Base-by-base conservation (phyloP, 371 early-diverging fungal species). In the Mortierella sp. region DNA sequence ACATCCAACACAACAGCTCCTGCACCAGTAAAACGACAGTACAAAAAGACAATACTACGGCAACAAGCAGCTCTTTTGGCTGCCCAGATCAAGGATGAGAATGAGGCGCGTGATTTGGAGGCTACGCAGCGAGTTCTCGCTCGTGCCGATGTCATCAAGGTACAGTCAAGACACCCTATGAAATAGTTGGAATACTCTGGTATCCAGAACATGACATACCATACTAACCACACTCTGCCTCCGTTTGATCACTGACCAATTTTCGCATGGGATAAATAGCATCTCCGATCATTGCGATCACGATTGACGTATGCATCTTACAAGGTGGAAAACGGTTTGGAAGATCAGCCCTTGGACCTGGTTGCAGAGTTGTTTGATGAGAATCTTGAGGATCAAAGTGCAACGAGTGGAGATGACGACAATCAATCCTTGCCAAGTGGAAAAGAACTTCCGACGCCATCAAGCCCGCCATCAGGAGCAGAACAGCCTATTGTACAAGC, bases 11-110 rank as follows among this genome's bases (percentile, higher is more conserved):
- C 22, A 22, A 9, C 55, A 10, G 22, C 57, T 31, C 44, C 3
- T 12, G 22, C 56, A 25, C 25, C 10, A 47, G 65, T 66, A 7
- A 62, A 59, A 47, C 31, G 74, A 25, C 74, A 63, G 37, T 73
- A 73, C 57, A 67, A 67, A 56, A 73, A 73, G 50, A 73, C 74
- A n/a, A 73, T 73, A 24, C 63, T 73, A 16, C 59, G 74, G 12
- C 67, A 67, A 21, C 74, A 73, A 31, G 74, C 74, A 19, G 67
- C 63, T 4, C 56, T 61, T 29, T 46, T 73, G 46, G 74, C 74
- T 8, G 74, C 74, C 6, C 74, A 73, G 22, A 58, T 73, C 54
- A 67, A 67, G 31, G 67, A 54, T 14, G 74, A 73, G 54, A 73
- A 73, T 44, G 60, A 73, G 34, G 28, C n/a, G 17, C 74, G 74